Percentiles rank a stretch among this genome's conserved stretches.
Evolutionary conservation across 768 basidiomycete species (phyloP).

Genomic region (Boletus rufocinnamomeus): DNA sequence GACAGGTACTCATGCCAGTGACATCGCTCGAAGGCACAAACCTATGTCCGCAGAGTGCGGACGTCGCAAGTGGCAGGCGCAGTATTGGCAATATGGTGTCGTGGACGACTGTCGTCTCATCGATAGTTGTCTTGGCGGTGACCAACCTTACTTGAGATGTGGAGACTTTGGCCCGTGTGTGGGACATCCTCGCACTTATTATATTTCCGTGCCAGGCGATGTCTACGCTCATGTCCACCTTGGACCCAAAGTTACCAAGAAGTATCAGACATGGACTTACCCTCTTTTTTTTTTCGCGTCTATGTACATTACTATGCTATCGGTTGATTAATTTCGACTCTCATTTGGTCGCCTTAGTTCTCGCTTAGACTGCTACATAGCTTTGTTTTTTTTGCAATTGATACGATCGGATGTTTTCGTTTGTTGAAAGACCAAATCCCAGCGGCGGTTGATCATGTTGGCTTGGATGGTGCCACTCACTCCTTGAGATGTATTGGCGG

Average conservation of each 20-base stretch:
- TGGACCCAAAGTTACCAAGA: background rate
- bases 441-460: background rate
- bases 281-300: constrained; percentile 1
- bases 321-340: background rate
- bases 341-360: background rate
- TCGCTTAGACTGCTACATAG: constrained; percentile 16
- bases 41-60: constrained; percentile 21
- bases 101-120: constrained; percentile 12
- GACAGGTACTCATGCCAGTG: constrained; percentile 39
- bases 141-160: constrained; percentile 12
- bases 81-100: background rate
- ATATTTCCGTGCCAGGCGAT: background rate
- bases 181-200: background rate
- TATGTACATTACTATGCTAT: constrained; percentile 13
- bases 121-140: constrained; percentile 6
- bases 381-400: constrained; percentile 14
- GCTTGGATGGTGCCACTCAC: too few species aligned
- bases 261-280: background rate
- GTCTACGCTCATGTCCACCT: background rate
- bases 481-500: too few species aligned
- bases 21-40: constrained; percentile 26
- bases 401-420: constrained; percentile 4
- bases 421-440: constrained; percentile 1
- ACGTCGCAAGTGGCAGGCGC: constrained; percentile 5
- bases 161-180: background rate